Evolutionary conservation across 2,329 filamentous ascomycete genomes (phyloP), one percentile per base, ranked within the genome.

Genomic region (Aaosphaeria pasadenensis): DNA sequence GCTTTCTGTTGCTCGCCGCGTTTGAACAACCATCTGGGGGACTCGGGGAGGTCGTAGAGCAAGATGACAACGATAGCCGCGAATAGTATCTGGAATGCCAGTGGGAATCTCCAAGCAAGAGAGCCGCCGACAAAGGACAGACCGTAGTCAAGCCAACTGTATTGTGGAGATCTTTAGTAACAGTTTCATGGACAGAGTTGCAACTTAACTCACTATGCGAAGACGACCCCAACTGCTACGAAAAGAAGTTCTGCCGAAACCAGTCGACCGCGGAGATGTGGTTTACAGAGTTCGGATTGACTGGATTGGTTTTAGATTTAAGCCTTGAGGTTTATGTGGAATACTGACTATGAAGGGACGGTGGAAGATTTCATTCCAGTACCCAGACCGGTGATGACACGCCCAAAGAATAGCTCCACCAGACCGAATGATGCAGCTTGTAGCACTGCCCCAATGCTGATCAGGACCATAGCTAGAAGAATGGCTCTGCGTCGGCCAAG

Each of bases 281-380:
- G 17, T 24, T 24, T 24, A 24, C 17, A 24, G 17, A 24, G 17
- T 24, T 24, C 17, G 17, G 17, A 24, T 24, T 24, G 17, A 24
- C 17, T 24, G 17, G 17, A 24, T 24, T 24, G 17, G 17, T 24
- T 24, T 24, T 24, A 24, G 17, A 3, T 24, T 24, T 24, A 24
- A 24, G 17, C 17, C 17, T 24, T 24, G 17, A 24, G 17, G 17
- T 24, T 24, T 24, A 24, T 24, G 17, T 24, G 17, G 17, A 24
- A 24, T 2, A 24, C 17, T 24, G 2, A 24, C 17, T 24, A 24
- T 24, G 17, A 24, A 24, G 50, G 78, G 66, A 44, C 75, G 64
- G 45, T 75, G 54, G 48, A 72, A 63, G 51, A 57, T 11, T 65
- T 63, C 39, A 67, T 52, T 5, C 57, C 57, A 44, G 65, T 68